Evolutionary conservation across 1,284 basidiomycete genomes (phyloP).

Genomic region (Cutaneotrichosporon cavernicola): DNA sequence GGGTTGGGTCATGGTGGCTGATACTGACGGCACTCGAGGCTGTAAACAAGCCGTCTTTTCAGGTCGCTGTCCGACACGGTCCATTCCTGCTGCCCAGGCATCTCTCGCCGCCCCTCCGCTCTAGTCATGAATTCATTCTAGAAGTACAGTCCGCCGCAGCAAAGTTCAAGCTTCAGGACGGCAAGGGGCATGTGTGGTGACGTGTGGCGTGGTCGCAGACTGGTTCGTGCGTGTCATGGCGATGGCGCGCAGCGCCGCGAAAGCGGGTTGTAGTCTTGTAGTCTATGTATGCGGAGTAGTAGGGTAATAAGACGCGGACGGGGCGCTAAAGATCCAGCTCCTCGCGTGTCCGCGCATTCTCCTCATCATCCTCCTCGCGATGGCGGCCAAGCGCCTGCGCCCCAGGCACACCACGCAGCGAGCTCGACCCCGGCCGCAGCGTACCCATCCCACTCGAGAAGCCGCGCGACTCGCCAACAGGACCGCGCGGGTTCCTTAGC

Average conservation of each 20-base stretch:
- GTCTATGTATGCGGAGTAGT: not conserved
- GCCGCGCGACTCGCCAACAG: slow-evolving; percentile 43
- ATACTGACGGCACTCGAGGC: too few relatives aligned
- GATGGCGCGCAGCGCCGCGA: not conserved
- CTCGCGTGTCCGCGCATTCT: slow-evolving; percentile 25
- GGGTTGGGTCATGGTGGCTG: not conserved
- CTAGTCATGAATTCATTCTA: slow-evolving; percentile 11
- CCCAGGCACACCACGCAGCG: slow-evolving; percentile 27
- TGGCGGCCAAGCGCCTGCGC: slow-evolving; percentile 27
- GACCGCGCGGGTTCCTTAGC: slow-evolving; percentile 47
- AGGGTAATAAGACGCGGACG: not conserved
- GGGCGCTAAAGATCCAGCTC: slow-evolving; percentile 20
- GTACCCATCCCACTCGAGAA: slow-evolving; percentile 19
- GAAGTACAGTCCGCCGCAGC: slow-evolving; percentile 12
- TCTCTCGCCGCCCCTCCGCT: not conserved
- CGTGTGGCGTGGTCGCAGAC: slow-evolving; percentile 10
- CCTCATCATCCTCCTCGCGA: slow-evolving; percentile 43
- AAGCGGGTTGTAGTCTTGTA: not conserved
- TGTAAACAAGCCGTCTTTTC: too few relatives aligned
- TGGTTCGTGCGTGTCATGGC: slow-evolving; percentile 10
- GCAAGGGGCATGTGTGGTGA: slow-evolving; percentile 4
- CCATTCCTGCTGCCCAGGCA: too few relatives aligned
- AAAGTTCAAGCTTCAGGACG: slow-evolving; percentile 12
- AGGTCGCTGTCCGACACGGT: not conserved
- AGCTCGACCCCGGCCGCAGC: slow-evolving; percentile 18